A percentile compares a stretch with the other conserved stretches of the same genome.
These are phyloP conservation scores for Fraxinus quadrangulata DNA, from an alignment of 257 asterid species.

Conservation along the genomic window DNA sequence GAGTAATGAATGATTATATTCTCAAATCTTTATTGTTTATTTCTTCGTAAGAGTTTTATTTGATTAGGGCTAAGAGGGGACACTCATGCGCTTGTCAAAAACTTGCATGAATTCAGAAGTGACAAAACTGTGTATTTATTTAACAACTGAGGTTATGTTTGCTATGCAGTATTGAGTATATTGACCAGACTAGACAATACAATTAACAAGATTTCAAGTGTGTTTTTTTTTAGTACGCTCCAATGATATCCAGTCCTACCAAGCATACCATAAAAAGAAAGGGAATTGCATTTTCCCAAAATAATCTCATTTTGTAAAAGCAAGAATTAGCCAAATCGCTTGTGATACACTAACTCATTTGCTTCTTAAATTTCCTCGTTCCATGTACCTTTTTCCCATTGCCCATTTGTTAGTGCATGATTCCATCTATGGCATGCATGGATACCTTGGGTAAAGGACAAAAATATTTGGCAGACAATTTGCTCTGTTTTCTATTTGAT, in stretches of 20 bases:
- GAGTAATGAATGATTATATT: not conserved
- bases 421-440: not conserved
- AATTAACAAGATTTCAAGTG: not conserved
- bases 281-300: no score
- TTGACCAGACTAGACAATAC: not conserved
- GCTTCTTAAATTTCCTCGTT: no score
- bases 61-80: not conserved
- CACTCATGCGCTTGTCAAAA: not conserved
- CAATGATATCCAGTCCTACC: no score
- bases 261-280: no score
- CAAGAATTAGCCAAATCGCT: not conserved
- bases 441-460: not conserved
- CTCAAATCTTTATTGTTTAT: not conserved
- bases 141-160: not conserved
- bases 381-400: constrained; percentile 27
- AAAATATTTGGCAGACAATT: not conserved
- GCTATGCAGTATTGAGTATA: no score
- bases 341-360: no score
- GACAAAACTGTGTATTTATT: not conserved
- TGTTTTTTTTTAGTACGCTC: no score
- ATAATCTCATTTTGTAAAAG: not conserved
- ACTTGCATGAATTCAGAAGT: not conserved
- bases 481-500: constrained; percentile 1
- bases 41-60: not conserved
- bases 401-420: not conserved